Percentiles rank a stretch among this genome's conserved stretches.
phyloP scores from a whole-genome alignment of 1,139 yeast genomes.

The Candida glucosophila region DNA sequence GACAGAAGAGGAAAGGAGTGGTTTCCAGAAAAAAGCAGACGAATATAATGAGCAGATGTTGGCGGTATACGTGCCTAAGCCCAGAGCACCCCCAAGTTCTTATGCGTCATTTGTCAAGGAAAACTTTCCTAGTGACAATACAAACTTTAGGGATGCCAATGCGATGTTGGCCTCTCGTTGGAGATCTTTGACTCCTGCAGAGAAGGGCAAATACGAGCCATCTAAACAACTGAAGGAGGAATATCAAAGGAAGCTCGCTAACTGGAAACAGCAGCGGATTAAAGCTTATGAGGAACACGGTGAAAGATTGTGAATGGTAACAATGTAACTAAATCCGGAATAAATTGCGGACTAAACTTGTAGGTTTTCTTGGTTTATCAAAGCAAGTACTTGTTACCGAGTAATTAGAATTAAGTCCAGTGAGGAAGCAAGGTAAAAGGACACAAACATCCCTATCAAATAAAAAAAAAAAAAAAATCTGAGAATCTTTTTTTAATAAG shows the following conservation, averaged over 20 bases:
- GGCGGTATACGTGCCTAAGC: slow-evolving; percentile 23
- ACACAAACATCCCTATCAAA: too few species aligned
- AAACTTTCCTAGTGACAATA: slow-evolving; percentile 17
- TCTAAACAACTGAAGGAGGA: slow-evolving; percentile 11
- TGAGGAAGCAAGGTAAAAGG: too few species aligned
- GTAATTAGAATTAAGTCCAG: too few species aligned
- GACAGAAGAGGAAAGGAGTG: slow-evolving; percentile 19
- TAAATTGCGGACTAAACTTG: too few species aligned
- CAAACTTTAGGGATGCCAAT: slow-evolving; percentile 16
- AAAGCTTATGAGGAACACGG: slow-evolving; percentile 11
- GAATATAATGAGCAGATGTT: slow-evolving; percentile 18
- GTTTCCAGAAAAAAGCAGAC: slow-evolving; percentile 16
- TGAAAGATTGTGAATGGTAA: too few species aligned
- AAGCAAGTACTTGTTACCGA: too few species aligned
- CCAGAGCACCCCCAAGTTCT: slow-evolving; percentile 22
- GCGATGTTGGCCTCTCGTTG: slow-evolving; percentile 22
- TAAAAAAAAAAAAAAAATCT: too few species aligned
- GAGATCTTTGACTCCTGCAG: slow-evolving; percentile 19
- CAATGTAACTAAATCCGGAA: too few species aligned
- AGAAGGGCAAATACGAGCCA: slow-evolving; percentile 22
- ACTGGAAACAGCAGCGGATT: slow-evolving; percentile 23
- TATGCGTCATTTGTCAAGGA: slow-evolving; percentile 25
- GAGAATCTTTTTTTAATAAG: too few species aligned
- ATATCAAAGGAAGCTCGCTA: slow-evolving; percentile 13
- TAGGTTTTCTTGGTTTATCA: too few species aligned